phyloP scores from a whole-genome alignment of 345 rosid species.

The Capsella bursapastoris region DNA sequence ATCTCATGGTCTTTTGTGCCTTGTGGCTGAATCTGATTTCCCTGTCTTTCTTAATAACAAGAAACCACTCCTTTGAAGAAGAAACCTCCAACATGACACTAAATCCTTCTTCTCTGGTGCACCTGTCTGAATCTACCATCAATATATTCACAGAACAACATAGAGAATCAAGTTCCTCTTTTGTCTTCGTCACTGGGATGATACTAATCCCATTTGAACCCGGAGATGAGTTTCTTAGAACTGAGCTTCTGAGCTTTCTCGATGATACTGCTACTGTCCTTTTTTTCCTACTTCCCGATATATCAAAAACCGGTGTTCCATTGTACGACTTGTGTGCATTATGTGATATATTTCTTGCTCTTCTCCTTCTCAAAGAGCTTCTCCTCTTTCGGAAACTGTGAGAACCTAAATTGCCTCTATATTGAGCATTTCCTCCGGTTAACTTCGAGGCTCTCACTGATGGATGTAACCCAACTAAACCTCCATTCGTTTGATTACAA shows the following conservation, averaged over 20 bases:
- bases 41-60: constrained; percentile 67
- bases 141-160: constrained; percentile 72
- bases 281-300: constrained; percentile 61
- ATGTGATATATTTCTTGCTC: constrained; percentile 59
- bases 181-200: constrained; percentile 37
- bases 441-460: constrained; percentile 58
- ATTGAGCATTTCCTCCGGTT: constrained; percentile 51
- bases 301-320: constrained; percentile 65
- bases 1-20: constrained; percentile 69
- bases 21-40: constrained; percentile 49
- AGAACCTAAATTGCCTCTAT: constrained; percentile 56
- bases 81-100: constrained; percentile 57
- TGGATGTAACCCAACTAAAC: constrained; percentile 47
- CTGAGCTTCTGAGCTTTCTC: constrained; percentile 59
- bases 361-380: constrained; percentile 71
- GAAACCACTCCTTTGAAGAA: constrained; percentile 69
- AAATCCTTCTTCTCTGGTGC: constrained; percentile 76
- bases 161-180: constrained; percentile 47
- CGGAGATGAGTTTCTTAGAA: constrained; percentile 41
- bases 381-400: constrained; percentile 75
- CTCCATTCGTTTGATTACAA: constrained; percentile 41
- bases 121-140: constrained; percentile 62
- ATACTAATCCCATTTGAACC: constrained; percentile 46
- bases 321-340: constrained; percentile 52
- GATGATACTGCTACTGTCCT: constrained; percentile 53